Evolutionary conservation across 805 yeast genomes (phyloP), one percentile per base, ranked within the genome.

Genomic region (Wickerhamiella sorbophila): DNA sequence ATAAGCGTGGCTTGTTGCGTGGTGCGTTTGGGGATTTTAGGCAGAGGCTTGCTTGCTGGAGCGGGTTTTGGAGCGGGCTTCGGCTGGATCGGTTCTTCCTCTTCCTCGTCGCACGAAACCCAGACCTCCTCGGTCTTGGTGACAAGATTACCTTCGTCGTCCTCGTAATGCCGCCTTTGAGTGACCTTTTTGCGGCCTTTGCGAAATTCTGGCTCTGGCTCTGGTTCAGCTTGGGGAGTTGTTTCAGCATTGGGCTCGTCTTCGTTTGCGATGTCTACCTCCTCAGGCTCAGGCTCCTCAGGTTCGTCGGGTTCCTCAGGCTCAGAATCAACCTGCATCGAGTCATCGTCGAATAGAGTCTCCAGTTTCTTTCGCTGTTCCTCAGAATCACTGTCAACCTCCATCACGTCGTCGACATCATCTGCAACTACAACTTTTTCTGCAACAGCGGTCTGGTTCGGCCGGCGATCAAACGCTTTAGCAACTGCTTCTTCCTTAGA

Each of bases 401-500:
- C 29, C 29, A 24, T 24, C 29, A 24, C 24, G n/a, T 33, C 38
- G 4, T 29, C 44, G 12, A 15, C 33, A 6, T 33, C 38, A 5
- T 43, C 48, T 14, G 40, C 31, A 18, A 41, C 42, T 2, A 49
- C 52, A 2, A 45, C 44, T 18, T 40, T 36, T 21, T 47, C 47
- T 8, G 34, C 18, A 2, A 44, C 48, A 1, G 49, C 44, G 31
- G 10, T 36, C 4, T 16, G 6, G 4, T 15, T 24, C n/a, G 40
- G 39, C 18, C 16, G 27, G 5, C 38, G 34, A 5, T 15, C 24
- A 17, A 36, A 37, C 10, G 43, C 41, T 9, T 41, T 22, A 21
- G 41, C 32, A 14, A 43, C 31, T 1, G 41, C 45, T 4, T 40
- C 39, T 3, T 17, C 20, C 18, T 44, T 47, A 17, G 32, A 20